These are phyloP conservation scores for Bruguiera sexangula DNA, from an alignment of 345 rosid genomes.

Conservation along the genomic window DNA sequence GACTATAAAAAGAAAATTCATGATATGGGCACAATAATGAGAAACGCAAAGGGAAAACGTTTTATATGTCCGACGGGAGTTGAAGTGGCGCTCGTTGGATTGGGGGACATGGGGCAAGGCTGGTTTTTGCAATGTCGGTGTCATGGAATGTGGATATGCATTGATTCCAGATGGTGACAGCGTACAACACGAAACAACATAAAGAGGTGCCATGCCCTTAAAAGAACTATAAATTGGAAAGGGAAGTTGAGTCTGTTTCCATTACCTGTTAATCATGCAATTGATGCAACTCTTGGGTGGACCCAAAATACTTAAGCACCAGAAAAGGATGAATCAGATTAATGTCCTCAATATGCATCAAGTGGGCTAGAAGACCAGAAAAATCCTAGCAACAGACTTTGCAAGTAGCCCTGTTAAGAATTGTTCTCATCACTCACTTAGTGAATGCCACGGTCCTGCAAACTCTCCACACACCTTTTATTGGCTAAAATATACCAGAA, in stretches of 20 bases:
- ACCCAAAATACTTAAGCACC: not conserved
- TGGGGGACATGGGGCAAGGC: too few species aligned
- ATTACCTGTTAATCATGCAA: not conserved
- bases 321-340: not conserved
- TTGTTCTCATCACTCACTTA: not conserved
- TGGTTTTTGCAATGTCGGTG: not conserved
- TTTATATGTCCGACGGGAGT: not conserved
- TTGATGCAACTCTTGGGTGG: conserved; percentile 14
- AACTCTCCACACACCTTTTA: not conserved
- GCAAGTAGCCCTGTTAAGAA: not conserved
- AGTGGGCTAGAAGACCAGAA: not conserved
- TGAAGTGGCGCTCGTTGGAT: not conserved
- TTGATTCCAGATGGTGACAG: not conserved
- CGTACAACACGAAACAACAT: too few species aligned
- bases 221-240: not conserved
- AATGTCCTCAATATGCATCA: not conserved
- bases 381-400: conserved; percentile 14
- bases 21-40: too few species aligned
- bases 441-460: conserved; percentile 8
- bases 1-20: not conserved
- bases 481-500: conserved; percentile 21
- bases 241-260: not conserved
- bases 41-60: not conserved
- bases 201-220: too few species aligned
- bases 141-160: not conserved